Conservation (phyloP, 495 filamentous ascomycete genomes). For the Aspergillus nidulans region DNA sequence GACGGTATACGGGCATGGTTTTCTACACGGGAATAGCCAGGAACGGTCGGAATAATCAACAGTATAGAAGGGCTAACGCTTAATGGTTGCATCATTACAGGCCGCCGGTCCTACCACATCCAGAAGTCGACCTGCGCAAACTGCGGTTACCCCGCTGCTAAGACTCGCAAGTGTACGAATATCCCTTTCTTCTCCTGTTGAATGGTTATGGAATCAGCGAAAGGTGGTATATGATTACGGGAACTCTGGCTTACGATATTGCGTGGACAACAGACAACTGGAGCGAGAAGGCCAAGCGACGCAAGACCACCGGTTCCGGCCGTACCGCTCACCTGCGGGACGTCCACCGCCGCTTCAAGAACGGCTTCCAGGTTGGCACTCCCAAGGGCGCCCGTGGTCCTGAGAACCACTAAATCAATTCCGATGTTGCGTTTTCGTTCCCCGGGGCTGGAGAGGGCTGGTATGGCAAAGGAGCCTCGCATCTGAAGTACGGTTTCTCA, state of each 20-base stretch:
- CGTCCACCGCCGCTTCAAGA: slow-evolving; percentile 85
- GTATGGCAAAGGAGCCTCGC: slow-evolving; percentile 43
- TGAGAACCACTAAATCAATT: slow-evolving; percentile 37
- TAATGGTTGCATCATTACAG: slow-evolving; percentile 45
- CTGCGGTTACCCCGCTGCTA: slow-evolving; percentile 96
- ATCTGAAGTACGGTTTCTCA: slow-evolving; percentile 38
- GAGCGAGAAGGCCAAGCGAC: slow-evolving; percentile 98
- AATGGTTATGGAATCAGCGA: slow-evolving; percentile 9
- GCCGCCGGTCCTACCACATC: slow-evolving; percentile 94
- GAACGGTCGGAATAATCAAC: slow-evolving; percentile 5
- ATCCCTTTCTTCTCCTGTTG: slow-evolving; percentile 14
- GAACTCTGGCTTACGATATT: slow-evolving; percentile 30
- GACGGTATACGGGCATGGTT: slow-evolving; percentile 12
- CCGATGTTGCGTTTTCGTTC: slow-evolving; percentile 45
- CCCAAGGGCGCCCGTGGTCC: slow-evolving; percentile 82
- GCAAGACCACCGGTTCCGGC: slow-evolving; percentile 97
- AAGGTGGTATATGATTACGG: slow-evolving; percentile 4
- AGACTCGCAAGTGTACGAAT: slow-evolving; percentile 95
- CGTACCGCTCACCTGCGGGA: slow-evolving; percentile 88
- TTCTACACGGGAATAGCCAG: slow-evolving; percentile 3
- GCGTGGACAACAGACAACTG: slow-evolving; percentile 74
- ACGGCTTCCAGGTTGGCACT: slow-evolving; percentile 88
- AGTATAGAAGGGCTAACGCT: slow-evolving; percentile 25
- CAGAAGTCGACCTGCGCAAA: slow-evolving; percentile 98
- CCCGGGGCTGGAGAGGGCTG: slow-evolving; percentile 44